Evolutionary conservation across 108 stramenopile genomes (phyloP).

Genomic region (Stephanodiscus triporus): DNA sequence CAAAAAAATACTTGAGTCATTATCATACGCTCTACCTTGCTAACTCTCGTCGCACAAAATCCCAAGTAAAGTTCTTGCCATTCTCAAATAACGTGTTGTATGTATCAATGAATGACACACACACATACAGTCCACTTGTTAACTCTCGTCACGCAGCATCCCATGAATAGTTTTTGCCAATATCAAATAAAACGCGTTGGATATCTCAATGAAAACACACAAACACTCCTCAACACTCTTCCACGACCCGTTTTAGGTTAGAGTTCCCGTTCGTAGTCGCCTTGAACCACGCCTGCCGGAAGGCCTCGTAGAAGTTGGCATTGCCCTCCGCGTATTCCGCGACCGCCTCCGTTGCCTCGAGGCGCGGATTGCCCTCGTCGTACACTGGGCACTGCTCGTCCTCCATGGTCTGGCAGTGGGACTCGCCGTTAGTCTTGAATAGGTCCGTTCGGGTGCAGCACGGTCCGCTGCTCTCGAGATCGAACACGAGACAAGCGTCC

Average conservation of each 20-base stretch:
- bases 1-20: too few species aligned
- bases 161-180: too few species aligned
- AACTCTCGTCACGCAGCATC: too few species aligned
- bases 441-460: slow-evolving; percentile 54
- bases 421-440: slow-evolving; percentile 32
- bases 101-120: too few species aligned
- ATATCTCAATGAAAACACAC: too few species aligned
- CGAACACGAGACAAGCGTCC: slow-evolving; percentile 49
- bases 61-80: too few species aligned
- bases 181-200: too few species aligned
- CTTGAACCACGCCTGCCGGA: slow-evolving; percentile 44
- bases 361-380: slow-evolving; percentile 1
- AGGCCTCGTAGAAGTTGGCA: slow-evolving; percentile 42
- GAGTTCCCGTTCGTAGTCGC: slow-evolving; percentile 36
- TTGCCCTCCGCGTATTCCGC: slow-evolving; percentile 27
- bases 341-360: slow-evolving; percentile 35
- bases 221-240: slow-evolving; percentile 23
- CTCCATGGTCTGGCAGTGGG: slow-evolving; percentile 30
- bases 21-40: too few species aligned
- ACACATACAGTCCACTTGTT: too few species aligned
- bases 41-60: too few species aligned
- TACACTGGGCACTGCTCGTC: slow-evolving; percentile 21
- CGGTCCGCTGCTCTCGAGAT: slow-evolving; percentile 30
- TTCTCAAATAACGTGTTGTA: too few species aligned
- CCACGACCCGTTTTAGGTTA: slow-evolving; percentile 11